Evolutionary conservation across 441 rosid species (phyloP).

Genomic region (Bruguiera hainesii): DNA sequence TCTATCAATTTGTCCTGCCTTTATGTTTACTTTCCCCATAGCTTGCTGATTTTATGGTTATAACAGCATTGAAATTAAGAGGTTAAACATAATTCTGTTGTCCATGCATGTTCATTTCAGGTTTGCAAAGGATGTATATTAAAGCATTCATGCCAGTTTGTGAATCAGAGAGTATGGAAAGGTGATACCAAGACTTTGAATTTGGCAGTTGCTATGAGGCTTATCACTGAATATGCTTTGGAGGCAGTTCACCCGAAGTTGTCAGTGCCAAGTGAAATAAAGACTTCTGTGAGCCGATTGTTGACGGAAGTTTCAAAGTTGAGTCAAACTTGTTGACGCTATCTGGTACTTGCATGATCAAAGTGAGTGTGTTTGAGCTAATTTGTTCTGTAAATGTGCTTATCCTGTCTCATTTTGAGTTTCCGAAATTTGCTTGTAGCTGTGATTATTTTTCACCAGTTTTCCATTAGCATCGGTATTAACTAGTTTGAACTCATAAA

Average conservation of each 20-base stretch:
- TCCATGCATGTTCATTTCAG: conserved; percentile 30
- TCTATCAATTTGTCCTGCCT: conserved; percentile 4
- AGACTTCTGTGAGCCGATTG: conserved; percentile 44
- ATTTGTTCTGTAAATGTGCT: too few species aligned
- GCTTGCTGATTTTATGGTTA: too few species aligned
- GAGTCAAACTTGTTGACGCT: conserved; percentile 25
- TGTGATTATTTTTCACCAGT: too few species aligned
- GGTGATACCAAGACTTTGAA: conserved; percentile 37
- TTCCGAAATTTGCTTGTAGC: too few species aligned
- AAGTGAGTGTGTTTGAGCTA: too few species aligned
- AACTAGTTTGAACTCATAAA: too few species aligned
- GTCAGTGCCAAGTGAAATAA: conserved; percentile 50
- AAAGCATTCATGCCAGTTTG: conserved; percentile 61
- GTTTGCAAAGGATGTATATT: conserved; percentile 60
- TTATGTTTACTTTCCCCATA: not conserved
- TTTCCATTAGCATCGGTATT: too few species aligned
- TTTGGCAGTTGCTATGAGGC: conserved; percentile 55
- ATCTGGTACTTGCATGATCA: too few species aligned
- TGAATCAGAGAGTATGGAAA: conserved; percentile 48
- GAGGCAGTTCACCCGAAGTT: conserved; percentile 46
- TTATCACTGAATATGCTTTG: conserved; percentile 48
- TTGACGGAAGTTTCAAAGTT: conserved; percentile 50
- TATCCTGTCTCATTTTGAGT: too few species aligned
- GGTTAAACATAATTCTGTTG: not conserved
- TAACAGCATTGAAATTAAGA: not conserved